Base-by-base conservation (phyloP, 2,329 filamentous ascomycete species). In the Sporothrix humicola region DNA sequence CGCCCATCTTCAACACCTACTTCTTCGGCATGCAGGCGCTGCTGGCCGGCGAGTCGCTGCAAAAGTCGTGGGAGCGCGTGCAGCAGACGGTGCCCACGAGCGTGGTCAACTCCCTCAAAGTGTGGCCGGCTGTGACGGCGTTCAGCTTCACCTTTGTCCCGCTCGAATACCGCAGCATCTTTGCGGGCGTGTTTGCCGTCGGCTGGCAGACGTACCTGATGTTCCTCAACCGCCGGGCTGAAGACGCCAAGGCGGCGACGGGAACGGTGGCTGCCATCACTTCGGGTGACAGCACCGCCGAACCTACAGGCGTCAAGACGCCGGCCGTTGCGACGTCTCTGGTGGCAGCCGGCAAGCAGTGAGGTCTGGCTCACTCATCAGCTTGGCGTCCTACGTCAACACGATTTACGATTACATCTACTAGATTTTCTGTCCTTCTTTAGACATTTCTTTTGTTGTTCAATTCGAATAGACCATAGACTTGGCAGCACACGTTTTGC, bases 121-220 rank as follows among this genome's bases (percentile, higher is more conserved):
- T 98, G 31, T 98, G 95, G 95, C 95, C 95, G 0, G 89, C 90
- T 0, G 92, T 97, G 17, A 97, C 92, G 15, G 94, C 94, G 0
- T 91, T 98, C 79, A 95, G 87, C 81, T 97, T 98, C 79, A 90
- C 92, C n/a, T 96, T 93, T 78, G 84, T 98, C 4, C 89, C 91
- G 37, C 85, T 94, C 66, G 90, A 95, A 79, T 95, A 93, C 81
- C 86, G 95, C 69, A 93, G 90, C 77, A 87, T 97, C 17, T 96
- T 97, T 77, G 89, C 92, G 0, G 93, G 93, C 0, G 83, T 92
- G 7, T 87, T 97, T 76, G 93, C 93, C 0, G 91, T 97, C 70
- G 93, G 92, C 0, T 98, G 95, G 95, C 95, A 97, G 87, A 94
- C 93, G 0, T 98, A 97, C 85, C 79, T 98, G 77, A 93, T 91